Base-by-base conservation (phyloP, 1,139 yeast genomes). In the Yamadazyma dendronema region DNA sequence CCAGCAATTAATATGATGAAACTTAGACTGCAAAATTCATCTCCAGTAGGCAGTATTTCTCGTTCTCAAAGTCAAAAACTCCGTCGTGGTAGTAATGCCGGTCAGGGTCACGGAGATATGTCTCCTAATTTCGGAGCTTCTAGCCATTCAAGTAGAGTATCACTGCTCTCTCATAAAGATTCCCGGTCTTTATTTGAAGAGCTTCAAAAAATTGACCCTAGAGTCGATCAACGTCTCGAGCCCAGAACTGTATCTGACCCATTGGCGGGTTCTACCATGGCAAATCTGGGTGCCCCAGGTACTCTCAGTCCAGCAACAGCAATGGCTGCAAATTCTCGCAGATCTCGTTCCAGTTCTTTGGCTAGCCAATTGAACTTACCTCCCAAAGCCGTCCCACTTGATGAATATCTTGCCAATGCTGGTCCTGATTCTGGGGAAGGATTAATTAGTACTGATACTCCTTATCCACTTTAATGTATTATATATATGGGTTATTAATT, bases 381-480 rank as follows among this genome's bases (percentile, higher is more conserved):
- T 2, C 40, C 42, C 3, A 42, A 37, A 21, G 41, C 43, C 17
- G 30, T 42, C 14, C 38, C 46, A 3, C 36, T 42, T 8, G 43
- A 39, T 13, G 34, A 39, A 29, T 6, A 37, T 30, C 8, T 30
- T 9, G 19, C 12, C 17, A 26, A 26, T n/a, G 30, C 22, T 19
- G 22, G 22, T 19, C 8, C 22, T 9, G 22, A 19, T 19, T 9
- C 22, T 9, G 22, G n/a, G n/a, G n/a, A 19, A 7, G 9, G 8
- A 6, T 19, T 19, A 19, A 6, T 19, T 19, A 9, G 22, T 19
- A 13, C 19, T 21, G 36, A 37, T 13, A 37, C 39, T 8, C 43
- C 43, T n/a, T 40, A 40, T 23, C 43, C 43, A 7, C n/a, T 30
- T 13, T 16, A 13, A 24, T 24, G 22, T 19, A 19, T 19, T 19